A percentile compares a stretch with the other conserved stretches of the same genome.
Evolutionary conservation across 2,329 filamentous ascomycete genomes (phyloP).

Genomic region (Ophiostoma fasciatum): DNA sequence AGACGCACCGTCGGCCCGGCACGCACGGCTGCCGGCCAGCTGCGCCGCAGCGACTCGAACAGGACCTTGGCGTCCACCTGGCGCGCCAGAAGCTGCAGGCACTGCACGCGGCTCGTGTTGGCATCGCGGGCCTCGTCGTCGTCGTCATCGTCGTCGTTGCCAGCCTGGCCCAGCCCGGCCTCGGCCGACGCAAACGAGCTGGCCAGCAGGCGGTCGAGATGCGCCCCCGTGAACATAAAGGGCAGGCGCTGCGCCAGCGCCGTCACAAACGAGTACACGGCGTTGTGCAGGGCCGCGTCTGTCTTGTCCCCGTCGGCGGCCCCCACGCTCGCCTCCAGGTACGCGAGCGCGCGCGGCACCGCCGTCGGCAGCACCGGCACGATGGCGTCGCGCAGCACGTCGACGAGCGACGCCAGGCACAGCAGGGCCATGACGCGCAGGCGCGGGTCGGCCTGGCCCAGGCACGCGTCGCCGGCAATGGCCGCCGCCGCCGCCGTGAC

Average conservation of each 20-base stretch:
- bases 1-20: slow-evolving; percentile 45
- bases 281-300: slow-evolving; percentile 59
- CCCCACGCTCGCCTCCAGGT: slow-evolving; percentile 51
- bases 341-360: slow-evolving; percentile 54
- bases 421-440: slow-evolving; percentile 74
- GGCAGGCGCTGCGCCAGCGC: slow-evolving; percentile 71
- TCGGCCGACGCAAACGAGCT: slow-evolving; percentile 60
- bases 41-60: slow-evolving; percentile 56
- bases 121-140: slow-evolving; percentile 42
- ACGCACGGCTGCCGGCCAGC: slow-evolving; percentile 51
- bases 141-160: slow-evolving; percentile 17
- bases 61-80: slow-evolving; percentile 65
- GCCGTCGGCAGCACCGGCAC: slow-evolving; percentile 69
- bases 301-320: slow-evolving; percentile 18
- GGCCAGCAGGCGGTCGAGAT: slow-evolving; percentile 56
- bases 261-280: slow-evolving; percentile 65
- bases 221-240: slow-evolving; percentile 69
- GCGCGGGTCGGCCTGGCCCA: slow-evolving; percentile 57
- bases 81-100: slow-evolving; percentile 60
- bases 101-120: slow-evolving; percentile 49
- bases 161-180: slow-evolving; percentile 27
- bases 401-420: slow-evolving; percentile 77
- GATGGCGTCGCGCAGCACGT: slow-evolving; percentile 74
- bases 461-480: slow-evolving; percentile 60
- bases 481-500: slow-evolving; percentile 62